A percentile compares a stretch with the other conserved stretches of the same genome.
phyloP scores from a whole-genome alignment of 495 filamentous ascomycete genomes.

The Apodospora peruviana region DNA sequence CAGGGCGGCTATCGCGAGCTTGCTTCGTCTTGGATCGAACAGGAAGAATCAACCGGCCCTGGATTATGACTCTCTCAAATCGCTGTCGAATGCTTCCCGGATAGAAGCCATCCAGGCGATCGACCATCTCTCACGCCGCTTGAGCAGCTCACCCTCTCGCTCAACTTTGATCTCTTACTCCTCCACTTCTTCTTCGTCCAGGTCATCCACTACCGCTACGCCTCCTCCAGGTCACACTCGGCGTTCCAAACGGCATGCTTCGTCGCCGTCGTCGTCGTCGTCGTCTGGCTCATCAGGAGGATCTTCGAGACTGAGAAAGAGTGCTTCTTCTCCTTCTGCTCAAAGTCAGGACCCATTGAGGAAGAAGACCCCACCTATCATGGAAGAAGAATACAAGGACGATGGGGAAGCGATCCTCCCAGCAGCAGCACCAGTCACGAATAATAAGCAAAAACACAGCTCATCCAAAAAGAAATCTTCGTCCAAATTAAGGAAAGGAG shows the following conservation, averaged over 20 bases:
- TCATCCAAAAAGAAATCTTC: neutral
- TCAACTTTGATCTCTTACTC: constrained; percentile 7
- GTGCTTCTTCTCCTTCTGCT: too few species aligned
- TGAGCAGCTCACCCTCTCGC: constrained; percentile 14
- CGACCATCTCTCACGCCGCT: constrained; percentile 25
- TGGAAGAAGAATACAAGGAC: too few species aligned
- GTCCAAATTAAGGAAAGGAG: neutral
- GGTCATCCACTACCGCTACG: constrained; percentile 5
- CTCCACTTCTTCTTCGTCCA: constrained; percentile 8
- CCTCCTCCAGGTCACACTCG: constrained; percentile 1
- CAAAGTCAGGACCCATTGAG: too few species aligned
- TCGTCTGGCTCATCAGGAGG: too few species aligned
- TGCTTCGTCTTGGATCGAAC: constrained; percentile 17
- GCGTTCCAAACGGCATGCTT: neutral
- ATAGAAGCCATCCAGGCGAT: constrained; percentile 29
- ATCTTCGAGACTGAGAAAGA: too few species aligned
- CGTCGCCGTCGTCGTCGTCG: neutral
- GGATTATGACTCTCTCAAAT: constrained; percentile 31
- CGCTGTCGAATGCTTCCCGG: constrained; percentile 29
- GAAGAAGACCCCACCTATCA: too few species aligned
- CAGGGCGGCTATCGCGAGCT: constrained; percentile 17
- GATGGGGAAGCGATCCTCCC: too few species aligned
- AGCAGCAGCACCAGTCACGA: too few species aligned
- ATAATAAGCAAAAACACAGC: neutral
- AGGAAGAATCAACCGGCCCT: constrained; percentile 16